A percentile compares a stretch with the other conserved stretches of the same genome.
phyloP scores from a whole-genome alignment of 1,139 yeast genomes.

The Kurtzmaniella natalensis region DNA sequence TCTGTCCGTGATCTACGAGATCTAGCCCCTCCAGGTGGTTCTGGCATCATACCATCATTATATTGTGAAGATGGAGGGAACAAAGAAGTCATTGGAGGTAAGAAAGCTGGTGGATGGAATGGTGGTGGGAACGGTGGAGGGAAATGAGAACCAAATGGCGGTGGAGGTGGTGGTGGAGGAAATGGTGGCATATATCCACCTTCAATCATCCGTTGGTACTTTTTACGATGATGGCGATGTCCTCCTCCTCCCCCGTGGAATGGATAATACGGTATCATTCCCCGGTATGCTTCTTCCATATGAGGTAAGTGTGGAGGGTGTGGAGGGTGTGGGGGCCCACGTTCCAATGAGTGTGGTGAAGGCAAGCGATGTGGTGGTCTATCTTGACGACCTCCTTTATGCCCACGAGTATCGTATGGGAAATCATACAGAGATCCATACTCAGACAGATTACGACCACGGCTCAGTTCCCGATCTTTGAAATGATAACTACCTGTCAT shows the following conservation, averaged over 20 bases:
- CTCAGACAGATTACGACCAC: slow-evolving; percentile 3
- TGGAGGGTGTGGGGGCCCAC: slow-evolving; percentile 3
- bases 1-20: no score
- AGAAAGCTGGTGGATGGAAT: slow-evolving; percentile 2
- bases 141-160: slow-evolving; percentile 8
- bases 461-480: not conserved
- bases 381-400: slow-evolving; percentile 1
- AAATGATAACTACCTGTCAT: slow-evolving; percentile 7
- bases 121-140: slow-evolving; percentile 10
- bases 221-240: slow-evolving; percentile 4
- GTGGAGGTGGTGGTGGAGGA: slow-evolving; percentile 9
- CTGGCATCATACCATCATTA: not conserved
- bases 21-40: no score
- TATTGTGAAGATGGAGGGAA: slow-evolving; percentile 4
- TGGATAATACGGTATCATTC: slow-evolving; percentile 6
- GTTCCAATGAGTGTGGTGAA: no score
- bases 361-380: no score
- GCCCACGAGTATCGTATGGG: slow-evolving; percentile 4
- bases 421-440: slow-evolving; percentile 6
- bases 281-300: slow-evolving; percentile 3
- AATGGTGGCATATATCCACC: slow-evolving; percentile 9
- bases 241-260: slow-evolving; percentile 1
- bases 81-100: slow-evolving; percentile 7
- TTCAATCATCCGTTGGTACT: slow-evolving; percentile 1
- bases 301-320: slow-evolving; percentile 7